These are phyloP conservation scores for Fusarium pseudonygamai DNA, from an alignment of 2,329 filamentous ascomycete species.

Conservation along the genomic window DNA sequence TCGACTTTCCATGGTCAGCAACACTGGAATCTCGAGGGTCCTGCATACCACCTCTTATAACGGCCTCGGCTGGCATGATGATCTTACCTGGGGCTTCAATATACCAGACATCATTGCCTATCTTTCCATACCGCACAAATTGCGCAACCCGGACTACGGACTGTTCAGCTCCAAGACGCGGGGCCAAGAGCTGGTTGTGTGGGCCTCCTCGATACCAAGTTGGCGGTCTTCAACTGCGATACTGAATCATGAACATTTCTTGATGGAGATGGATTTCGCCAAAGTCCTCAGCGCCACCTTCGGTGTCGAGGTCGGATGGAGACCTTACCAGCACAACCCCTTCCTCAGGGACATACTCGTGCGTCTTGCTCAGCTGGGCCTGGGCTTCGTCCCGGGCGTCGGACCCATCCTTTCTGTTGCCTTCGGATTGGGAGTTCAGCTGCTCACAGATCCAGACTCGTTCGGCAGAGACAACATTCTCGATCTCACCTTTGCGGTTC, in stretches of 20 bases:
- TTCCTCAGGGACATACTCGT: not conserved
- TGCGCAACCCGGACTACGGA: not conserved
- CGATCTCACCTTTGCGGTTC: not conserved
- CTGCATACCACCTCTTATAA: not conserved
- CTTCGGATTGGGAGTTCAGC: conserved; percentile 7
- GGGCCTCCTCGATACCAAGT: rapidly evolving
- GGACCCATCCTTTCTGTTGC: not conserved
- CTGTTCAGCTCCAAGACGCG: not conserved
- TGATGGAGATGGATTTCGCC: conserved; percentile 18
- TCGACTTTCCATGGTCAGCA: too few relatives aligned
- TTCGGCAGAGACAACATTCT: not conserved
- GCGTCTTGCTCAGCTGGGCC: not conserved
- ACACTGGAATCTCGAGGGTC: too few relatives aligned
- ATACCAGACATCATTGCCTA: conserved; percentile 2
- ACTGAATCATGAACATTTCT: not conserved
- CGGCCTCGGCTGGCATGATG: not conserved
- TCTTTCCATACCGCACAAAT: not conserved
- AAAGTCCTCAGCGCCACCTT: conserved; percentile 1
- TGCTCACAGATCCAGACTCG: not conserved
- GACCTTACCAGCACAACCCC: not conserved
- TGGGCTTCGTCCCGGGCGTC: not conserved
- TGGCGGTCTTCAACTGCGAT: not conserved
- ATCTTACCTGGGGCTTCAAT: not conserved
- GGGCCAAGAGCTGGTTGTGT: not conserved
- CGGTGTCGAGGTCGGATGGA: conserved; percentile 6